Evolutionary conservation across 1,284 basidiomycete species (phyloP), one percentile per base, ranked within the genome.

Genomic region (Ganoderma leucocontextum): DNA sequence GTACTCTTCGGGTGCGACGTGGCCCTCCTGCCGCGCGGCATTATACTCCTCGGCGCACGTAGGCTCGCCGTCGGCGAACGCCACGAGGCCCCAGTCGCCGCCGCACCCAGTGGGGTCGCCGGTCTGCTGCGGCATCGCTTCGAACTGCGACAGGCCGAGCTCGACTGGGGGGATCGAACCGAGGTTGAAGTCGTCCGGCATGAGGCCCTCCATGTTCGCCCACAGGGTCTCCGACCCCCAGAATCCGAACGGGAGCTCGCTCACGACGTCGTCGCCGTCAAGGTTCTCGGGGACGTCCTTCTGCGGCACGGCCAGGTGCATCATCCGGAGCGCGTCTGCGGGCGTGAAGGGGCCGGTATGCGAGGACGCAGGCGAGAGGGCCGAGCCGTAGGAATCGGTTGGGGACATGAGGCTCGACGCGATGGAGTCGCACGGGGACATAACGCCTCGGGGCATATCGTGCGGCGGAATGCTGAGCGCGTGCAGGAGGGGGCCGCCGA

Each of bases 141-240:
- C 75, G 65, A 75, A 75, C 70, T 75, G 71, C 55, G 72, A 70
- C 61, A 84, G 72, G 33, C 84, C 84, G 60, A 85, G 75, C 67
- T 85, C 82, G 75, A 86, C 80, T 0, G 85, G 84, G 52, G 84
- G 84, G 69, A 85, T 86, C 38, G 82, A 75, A 63, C 63, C 73
- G 70, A 86, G 75, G 74, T 84, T 84, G 76, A 86, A 85, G 77
- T 86, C 84, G 72, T 85, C 85, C 49, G 78, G 80, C 57, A 78
- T 78, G 67, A 86, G 77, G 67, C 80, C 73, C 47, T 80, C 80
- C 17, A 66, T 60, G 41, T 79, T 79, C 41, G 63, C 76, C 74
- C 74, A 75, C 41, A 75, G 57, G 61, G 69, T 60, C 47, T 71
- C 70, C 38, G 69, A 59, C 19, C 74, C 72, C 74, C 81, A 84